phyloP scores from a whole-genome alignment of 192 early-diverging fungal species.

The Entomortierella chlamydospora region DNA sequence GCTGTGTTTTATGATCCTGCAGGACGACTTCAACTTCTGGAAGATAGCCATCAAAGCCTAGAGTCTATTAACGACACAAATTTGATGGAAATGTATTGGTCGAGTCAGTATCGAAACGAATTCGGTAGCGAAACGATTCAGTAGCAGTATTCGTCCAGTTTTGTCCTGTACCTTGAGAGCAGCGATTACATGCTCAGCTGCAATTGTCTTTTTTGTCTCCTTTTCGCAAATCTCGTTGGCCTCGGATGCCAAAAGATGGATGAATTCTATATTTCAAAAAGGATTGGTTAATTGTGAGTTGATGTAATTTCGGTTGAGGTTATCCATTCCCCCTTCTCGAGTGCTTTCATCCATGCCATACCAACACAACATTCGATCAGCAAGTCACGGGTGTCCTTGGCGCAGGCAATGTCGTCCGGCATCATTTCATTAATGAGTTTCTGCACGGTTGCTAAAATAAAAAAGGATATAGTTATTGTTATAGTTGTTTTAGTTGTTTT shows the following conservation, averaged over 20 bases:
- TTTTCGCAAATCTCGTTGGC: constrained; percentile 98
- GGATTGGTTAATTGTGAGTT: constrained; percentile 13
- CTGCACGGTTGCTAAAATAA: constrained; percentile 81
- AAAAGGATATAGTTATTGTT: neutral
- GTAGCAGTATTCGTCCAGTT: neutral
- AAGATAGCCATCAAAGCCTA: constrained; percentile 95
- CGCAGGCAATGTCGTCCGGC: constrained; percentile 87
- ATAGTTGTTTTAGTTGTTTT: no score
- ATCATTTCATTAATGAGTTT: constrained; percentile 98
- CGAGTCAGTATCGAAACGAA: no score
- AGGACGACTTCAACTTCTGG: constrained; percentile 88
- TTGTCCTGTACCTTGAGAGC: constrained; percentile 76
- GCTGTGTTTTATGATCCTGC: constrained; percentile 88
- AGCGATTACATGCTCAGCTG: constrained; percentile 93
- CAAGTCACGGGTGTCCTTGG: constrained; percentile 97
- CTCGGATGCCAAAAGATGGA: constrained; percentile 93
- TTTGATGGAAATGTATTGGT: constrained; percentile 1
- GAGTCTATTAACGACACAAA: constrained; percentile 56
- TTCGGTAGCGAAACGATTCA: no score
- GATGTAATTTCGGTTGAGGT: neutral
- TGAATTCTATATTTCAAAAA: constrained; percentile 78
- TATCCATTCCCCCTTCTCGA: no score
- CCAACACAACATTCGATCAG: constrained; percentile 96
- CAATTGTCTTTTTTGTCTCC: constrained; percentile 96
- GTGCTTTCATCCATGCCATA: no score